These are phyloP conservation scores for Pochonia chlamydosporia DNA, from an alignment of 2,329 filamentous ascomycete genomes.

Conservation along the genomic window DNA sequence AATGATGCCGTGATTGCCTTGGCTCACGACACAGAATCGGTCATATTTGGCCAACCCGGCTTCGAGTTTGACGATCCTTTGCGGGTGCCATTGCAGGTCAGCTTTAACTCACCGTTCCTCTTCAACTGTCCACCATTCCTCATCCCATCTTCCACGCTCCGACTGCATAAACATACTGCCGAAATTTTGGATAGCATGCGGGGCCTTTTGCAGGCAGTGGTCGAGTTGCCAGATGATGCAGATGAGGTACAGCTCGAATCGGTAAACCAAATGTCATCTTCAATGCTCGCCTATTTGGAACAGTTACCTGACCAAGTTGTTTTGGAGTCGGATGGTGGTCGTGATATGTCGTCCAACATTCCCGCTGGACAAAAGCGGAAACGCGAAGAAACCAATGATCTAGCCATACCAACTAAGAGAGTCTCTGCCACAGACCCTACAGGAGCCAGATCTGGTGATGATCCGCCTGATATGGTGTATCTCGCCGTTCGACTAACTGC, in stretches of 20 bases:
- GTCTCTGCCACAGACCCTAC: slow-evolving; percentile 7
- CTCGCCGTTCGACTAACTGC: slow-evolving; percentile 39
- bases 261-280: slow-evolving; percentile 31
- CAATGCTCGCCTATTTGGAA: slow-evolving; percentile 34
- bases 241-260: slow-evolving; percentile 30
- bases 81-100: slow-evolving; percentile 33
- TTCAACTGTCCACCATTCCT: slow-evolving; percentile 35
- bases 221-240: slow-evolving; percentile 30
- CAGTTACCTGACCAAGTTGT: slow-evolving; percentile 23
- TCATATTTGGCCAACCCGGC: slow-evolving; percentile 32
- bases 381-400: slow-evolving; percentile 7
- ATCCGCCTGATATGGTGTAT: slow-evolving; percentile 38
- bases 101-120: slow-evolving; percentile 43
- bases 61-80: slow-evolving; percentile 36
- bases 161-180: slow-evolving; percentile 40
- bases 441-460: slow-evolving; percentile 8
- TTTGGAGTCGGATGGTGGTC: slow-evolving; percentile 5
- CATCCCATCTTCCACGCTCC: slow-evolving; percentile 32
- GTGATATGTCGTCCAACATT: not conserved
- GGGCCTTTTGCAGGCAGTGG: slow-evolving; percentile 36
- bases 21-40: slow-evolving; percentile 38
- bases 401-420: slow-evolving; percentile 3
- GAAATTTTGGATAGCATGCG: slow-evolving; percentile 47
- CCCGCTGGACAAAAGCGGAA: slow-evolving; percentile 10
- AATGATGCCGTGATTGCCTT: slow-evolving; percentile 42